Evolutionary conservation across 768 basidiomycete species (phyloP).

Genomic region (Pisolithus albus): DNA sequence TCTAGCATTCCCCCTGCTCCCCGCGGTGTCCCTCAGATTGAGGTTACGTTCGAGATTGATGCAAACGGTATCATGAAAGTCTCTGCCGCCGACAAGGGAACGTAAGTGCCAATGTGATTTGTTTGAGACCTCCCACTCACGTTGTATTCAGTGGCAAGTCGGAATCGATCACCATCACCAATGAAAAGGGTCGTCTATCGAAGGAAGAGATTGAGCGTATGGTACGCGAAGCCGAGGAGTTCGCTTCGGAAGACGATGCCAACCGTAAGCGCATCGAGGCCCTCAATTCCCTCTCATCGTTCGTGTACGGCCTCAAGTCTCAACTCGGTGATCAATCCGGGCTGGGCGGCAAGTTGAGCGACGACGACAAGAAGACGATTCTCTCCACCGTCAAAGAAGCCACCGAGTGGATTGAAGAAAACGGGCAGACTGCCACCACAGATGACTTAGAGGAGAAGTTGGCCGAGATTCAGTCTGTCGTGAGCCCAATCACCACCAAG

Average conservation of each 20-base stretch:
- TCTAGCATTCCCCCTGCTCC: constrained; percentile 90
- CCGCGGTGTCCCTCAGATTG: constrained; percentile 95
- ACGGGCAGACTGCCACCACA: constrained; percentile 64
- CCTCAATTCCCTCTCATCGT: constrained; percentile 75
- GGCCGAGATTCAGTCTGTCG: constrained; percentile 61
- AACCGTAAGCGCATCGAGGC: constrained; percentile 80
- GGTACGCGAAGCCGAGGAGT: constrained; percentile 92
- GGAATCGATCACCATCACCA: constrained; percentile 88
- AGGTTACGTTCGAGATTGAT: constrained; percentile 94
- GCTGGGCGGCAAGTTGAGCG: constrained; percentile 79
- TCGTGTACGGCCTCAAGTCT: constrained; percentile 80
- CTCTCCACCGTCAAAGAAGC: constrained; percentile 79
- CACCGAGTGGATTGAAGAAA: constrained; percentile 87
- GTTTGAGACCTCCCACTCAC: background rate
- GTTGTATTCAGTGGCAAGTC: constrained; percentile 58
- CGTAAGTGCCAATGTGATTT: constrained; percentile 39
- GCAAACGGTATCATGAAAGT: constrained; percentile 97
- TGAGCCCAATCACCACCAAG: constrained; percentile 83
- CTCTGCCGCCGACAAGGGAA: constrained; percentile 88
- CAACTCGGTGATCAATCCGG: constrained; percentile 85
- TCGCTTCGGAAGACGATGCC: constrained; percentile 71
- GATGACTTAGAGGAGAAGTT: constrained; percentile 94
- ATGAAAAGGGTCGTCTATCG: constrained; percentile 88
- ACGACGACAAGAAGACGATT: constrained; percentile 80
- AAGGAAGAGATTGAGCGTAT: constrained; percentile 93